Evolutionary conservation across 805 yeast genomes (phyloP).

Genomic region (Sugiyamaella qingdaonensis): DNA sequence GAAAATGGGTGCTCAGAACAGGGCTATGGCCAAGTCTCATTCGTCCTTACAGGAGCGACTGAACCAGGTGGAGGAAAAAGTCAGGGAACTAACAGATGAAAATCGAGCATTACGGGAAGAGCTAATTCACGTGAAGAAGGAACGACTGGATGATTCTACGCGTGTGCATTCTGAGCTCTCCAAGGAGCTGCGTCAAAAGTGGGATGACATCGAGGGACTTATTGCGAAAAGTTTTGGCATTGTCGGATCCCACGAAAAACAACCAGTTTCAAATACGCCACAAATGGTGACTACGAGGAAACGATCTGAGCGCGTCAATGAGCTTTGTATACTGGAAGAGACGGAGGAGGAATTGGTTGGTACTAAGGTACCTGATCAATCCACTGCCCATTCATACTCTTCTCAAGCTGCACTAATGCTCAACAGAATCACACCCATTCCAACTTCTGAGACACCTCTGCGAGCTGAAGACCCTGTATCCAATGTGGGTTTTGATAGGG

Average conservation of each 20-base stretch:
- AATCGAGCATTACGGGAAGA: constrained; percentile 33
- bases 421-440: too few species aligned
- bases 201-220: constrained; percentile 13
- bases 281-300: constrained; percentile 3
- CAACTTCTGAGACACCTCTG: too few species aligned
- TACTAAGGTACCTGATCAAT: neutral
- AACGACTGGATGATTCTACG: constrained; percentile 3
- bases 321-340: constrained; percentile 11
- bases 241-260: neutral
- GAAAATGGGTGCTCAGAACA: constrained; percentile 39
- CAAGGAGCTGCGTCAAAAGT: constrained; percentile 12
- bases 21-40: constrained; percentile 45
- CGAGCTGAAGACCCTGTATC: too few species aligned
- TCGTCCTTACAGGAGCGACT: constrained; percentile 41
- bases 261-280: neutral
- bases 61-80: constrained; percentile 40
- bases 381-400: too few species aligned
- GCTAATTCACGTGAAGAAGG: constrained; percentile 16
- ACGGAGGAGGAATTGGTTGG: constrained; percentile 8
- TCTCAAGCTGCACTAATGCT: too few species aligned
- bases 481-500: too few species aligned
- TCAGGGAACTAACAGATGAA: constrained; percentile 38
- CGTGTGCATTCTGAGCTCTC: constrained; percentile 5
- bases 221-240: neutral
- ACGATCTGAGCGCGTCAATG: constrained; percentile 1